Evolutionary conservation across 352 stramenopile species (phyloP), one percentile per base, ranked within the genome.

Genomic region (Pythium aquatile): DNA sequence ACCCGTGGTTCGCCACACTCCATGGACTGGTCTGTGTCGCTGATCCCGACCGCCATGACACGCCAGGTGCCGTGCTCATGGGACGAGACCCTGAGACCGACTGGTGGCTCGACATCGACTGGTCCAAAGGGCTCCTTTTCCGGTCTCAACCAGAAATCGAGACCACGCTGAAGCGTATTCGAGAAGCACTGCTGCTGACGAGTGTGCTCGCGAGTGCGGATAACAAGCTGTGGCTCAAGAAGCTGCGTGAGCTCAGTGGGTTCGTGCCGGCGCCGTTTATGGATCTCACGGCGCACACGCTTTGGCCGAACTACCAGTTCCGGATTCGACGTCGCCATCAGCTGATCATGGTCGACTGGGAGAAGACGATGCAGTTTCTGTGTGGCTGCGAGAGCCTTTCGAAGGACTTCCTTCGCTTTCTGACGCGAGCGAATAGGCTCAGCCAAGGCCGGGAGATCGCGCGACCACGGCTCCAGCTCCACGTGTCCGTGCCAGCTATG

Each of bases 211-310:
- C 57, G 0, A 55, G 57, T 24, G 57, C 53, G 1, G 44, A 63
- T 3, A 63, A 63, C 30, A 24, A 30, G 11, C 26, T 37, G 29
- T 63, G 44, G 42, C 16, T 48, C 7, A 7, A 17, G 42, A 63
- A 63, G 32, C 44, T 63, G 2, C 20, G 32, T 24, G 29, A 32
- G 28, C 44, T 63, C 5, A 48, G 57, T 49, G 57, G 30, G 14
- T 63, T 63, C 20, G 10, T 26, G n/a, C 28, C 57, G 5, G 42
- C 57, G 29, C 42, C 57, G 30, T 63, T 63, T 46, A 55, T 63
- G 57, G 57, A 63, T 6, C 11, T 63, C 44, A 44, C 16, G 10
- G 40, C 30, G 11, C 16, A 55, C 13, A 30, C 9, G n/a, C 46
- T 63, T 5, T n/a, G 14, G 1, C 13, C 44, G 2, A 29, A 35